Percentiles rank a stretch among this genome's conserved stretches.
phyloP scores from a whole-genome alignment of 1,139 yeast species.

The Saccharomyces pastorianus region DNA sequence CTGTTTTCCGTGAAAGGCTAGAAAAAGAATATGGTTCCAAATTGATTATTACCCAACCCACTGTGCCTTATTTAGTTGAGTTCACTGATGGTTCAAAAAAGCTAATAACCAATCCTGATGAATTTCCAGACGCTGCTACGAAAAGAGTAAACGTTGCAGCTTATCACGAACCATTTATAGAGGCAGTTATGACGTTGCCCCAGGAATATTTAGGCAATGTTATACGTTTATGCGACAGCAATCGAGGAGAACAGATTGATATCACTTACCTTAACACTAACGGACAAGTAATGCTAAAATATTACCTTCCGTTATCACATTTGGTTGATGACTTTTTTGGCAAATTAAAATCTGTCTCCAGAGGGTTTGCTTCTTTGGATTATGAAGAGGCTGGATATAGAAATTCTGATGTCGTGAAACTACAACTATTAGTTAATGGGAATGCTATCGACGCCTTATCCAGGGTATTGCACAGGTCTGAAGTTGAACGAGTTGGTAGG shows the following conservation, averaged over 20 bases:
- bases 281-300: constrained; percentile 75
- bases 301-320: constrained; percentile 78
- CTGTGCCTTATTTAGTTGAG: constrained; percentile 80
- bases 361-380: constrained; percentile 90
- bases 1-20: constrained; percentile 84
- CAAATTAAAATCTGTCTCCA: constrained; percentile 77
- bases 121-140: constrained; percentile 61
- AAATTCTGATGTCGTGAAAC: constrained; percentile 71
- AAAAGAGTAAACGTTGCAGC: constrained; percentile 42
- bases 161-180: constrained; percentile 82
- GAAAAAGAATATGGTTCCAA: constrained; percentile 93
- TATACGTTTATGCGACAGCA: constrained; percentile 74
- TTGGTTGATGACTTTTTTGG: constrained; percentile 94
- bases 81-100: constrained; percentile 56
- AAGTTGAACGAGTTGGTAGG: constrained; percentile 62
- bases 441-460: constrained; percentile 87
- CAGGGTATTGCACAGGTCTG: constrained; percentile 77
- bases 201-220: constrained; percentile 85
- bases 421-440: constrained; percentile 86
- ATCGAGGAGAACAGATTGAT: constrained; percentile 77
- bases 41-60: constrained; percentile 87
- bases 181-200: constrained; percentile 86
- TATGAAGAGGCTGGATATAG: constrained; percentile 89
- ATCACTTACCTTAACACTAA: constrained; percentile 61
- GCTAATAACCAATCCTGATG: constrained; percentile 80